Evolutionary conservation across 768 basidiomycete species (phyloP), one percentile per base, ranked within the genome.

Genomic region (Lactarius hatsudake): DNA sequence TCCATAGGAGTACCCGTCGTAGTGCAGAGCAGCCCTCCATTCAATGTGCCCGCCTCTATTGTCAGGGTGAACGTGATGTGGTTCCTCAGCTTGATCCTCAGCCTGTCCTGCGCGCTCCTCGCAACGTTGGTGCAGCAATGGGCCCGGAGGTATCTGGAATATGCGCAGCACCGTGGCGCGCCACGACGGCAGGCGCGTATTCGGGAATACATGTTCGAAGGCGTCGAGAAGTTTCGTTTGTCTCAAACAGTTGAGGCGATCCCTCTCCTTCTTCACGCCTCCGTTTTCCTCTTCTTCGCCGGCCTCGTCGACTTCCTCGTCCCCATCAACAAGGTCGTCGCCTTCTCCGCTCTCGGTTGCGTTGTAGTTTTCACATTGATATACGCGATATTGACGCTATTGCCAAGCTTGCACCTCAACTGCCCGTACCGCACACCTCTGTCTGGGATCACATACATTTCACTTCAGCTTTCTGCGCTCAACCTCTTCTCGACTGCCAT

Each of bases 21-120:
- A 34, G 59, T 40, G 28, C 34, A 34, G 15, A 36, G 1, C 7
- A 23, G 5, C 2, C 26, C 32, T 2, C 23, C 43, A 5, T 62
- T 61, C 38, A 2, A 30, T 2, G 8, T 3, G 0, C 20, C 63
- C 0, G 36, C 55, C 1, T 36, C 63, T 3, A 34, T 30, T 43
- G 17, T 62, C 28, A 34, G 63, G 17, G 56, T 64, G 7, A 64
- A 64, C 34, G 40, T 59, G 15, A 23, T 64, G 34, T 64, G 63
- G 63, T 64, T 64, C 38, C 34, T 59, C 30, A 64, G 63, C 28
- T 26, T 64, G 23, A 17, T 26, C 23, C 36, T 61, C 38, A 61
- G 59, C 20, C 3, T 55, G 6, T 20, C 9, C 20, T 40, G 40
- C 23, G 62, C 62, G 12, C 62, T 63, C n/a, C 28, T 32, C 23